A percentile compares a stretch with the other conserved stretches of the same genome.
These are phyloP conservation scores for Tricholoma flavovirens DNA, from an alignment of 768 basidiomycete genomes.

Conservation along the genomic window DNA sequence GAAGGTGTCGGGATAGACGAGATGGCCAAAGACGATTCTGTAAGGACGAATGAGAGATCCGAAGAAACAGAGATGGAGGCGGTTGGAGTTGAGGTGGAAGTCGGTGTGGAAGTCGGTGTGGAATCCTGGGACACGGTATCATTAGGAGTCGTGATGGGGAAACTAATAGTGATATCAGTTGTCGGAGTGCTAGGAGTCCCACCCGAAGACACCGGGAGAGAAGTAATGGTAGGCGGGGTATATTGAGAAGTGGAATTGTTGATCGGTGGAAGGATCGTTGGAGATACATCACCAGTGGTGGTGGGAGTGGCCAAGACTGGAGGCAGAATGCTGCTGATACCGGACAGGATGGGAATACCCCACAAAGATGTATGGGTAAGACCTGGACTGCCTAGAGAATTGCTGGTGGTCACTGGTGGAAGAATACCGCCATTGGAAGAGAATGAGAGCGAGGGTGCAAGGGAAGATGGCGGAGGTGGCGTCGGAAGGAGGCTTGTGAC, in stretches of 20 bases:
- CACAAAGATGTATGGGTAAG: too few relatives aligned
- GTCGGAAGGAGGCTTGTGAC: background rate
- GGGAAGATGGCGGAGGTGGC: background rate
- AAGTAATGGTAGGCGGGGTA: too few relatives aligned
- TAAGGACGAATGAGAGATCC: slow-evolving; percentile 38
- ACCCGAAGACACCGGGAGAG: background rate
- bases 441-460: background rate
- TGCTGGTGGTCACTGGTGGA: too few relatives aligned
- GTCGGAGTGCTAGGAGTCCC: background rate
- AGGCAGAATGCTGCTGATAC: background rate
- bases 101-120: background rate
- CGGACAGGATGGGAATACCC: background rate
- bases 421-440: slow-evolving; percentile 1
- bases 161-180: slow-evolving; percentile 12
- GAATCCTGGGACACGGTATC: background rate
- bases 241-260: background rate
- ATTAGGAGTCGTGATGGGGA: slow-evolving; percentile 9
- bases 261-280: background rate
- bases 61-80: slow-evolving; percentile 30
- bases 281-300: background rate
- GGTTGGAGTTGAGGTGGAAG: slow-evolving; percentile 3
- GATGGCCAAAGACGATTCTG: slow-evolving; percentile 36
- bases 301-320: background rate
- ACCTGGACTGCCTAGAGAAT: too few relatives aligned
- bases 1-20: slow-evolving; percentile 28